Evolutionary conservation across 805 yeast genomes (phyloP).

Genomic region (Brettanomyces anomalus): DNA sequence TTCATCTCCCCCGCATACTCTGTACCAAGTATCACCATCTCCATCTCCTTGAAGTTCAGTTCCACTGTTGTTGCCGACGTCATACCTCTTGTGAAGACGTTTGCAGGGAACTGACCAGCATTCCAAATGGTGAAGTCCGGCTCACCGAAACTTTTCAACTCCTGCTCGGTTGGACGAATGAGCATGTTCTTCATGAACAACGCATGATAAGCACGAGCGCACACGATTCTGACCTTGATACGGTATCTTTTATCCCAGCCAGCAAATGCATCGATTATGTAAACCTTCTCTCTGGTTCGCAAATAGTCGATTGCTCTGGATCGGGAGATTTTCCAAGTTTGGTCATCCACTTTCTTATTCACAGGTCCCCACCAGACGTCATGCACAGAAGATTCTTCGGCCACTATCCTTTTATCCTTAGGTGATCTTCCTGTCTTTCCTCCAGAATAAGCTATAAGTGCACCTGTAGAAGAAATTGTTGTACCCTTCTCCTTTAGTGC

Average conservation of each 20-base stretch:
- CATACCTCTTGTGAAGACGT: constrained; percentile 94
- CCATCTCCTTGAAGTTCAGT: constrained; percentile 95
- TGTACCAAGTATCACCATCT: constrained; percentile 97
- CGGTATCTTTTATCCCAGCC: constrained; percentile 99
- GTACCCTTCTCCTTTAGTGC: constrained; percentile 87
- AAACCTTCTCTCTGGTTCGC: constrained; percentile 90
- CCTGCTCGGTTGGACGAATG: constrained; percentile 89
- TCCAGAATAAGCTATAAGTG: constrained; percentile 93
- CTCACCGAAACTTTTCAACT: constrained; percentile 82
- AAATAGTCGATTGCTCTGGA: constrained; percentile 95
- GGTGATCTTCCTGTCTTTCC: constrained; percentile 97
- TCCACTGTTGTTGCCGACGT: constrained; percentile 93
- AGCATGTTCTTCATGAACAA: constrained; percentile 97
- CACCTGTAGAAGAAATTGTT: constrained; percentile 87
- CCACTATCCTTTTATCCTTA: constrained; percentile 95
- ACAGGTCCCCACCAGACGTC: constrained; percentile 99
- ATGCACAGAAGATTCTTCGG: constrained; percentile 75
- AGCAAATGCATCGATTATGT: constrained; percentile 93
- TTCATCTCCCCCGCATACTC: constrained; percentile 99
- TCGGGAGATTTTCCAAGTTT: constrained; percentile 91
- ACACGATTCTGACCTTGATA: constrained; percentile 88
- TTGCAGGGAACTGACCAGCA: constrained; percentile 98
- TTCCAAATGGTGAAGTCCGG: constrained; percentile 98
- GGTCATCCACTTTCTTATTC: constrained; percentile 86
- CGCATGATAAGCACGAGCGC: constrained; percentile 98